A percentile compares a stretch with the other conserved stretches of the same genome.
phyloP scores from a whole-genome alignment of 768 basidiomycete species.

The Rhizopogon sp. region DNA sequence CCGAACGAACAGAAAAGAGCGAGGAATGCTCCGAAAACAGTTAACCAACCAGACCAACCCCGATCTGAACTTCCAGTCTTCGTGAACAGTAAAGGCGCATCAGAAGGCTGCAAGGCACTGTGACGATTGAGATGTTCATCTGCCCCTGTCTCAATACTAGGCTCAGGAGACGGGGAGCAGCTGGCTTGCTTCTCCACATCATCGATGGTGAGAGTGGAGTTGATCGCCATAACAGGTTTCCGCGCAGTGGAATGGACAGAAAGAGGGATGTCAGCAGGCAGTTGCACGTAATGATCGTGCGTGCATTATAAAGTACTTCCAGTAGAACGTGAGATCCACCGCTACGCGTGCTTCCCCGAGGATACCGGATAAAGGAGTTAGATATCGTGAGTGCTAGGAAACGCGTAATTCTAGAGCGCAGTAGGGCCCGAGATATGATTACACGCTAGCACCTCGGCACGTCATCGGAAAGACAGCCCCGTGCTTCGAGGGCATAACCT shows the following conservation, averaged over 20 bases:
- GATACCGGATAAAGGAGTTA: conserved; percentile 17
- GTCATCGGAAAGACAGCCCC: background rate
- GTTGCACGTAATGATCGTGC: conserved; percentile 8
- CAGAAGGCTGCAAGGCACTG: conserved; percentile 19
- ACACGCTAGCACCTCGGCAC: background rate
- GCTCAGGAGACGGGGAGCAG: conserved; percentile 10
- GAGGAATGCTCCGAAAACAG: conserved; percentile 60
- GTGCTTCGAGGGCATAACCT: background rate
- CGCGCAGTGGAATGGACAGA: conserved; percentile 7
- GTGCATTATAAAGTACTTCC: conserved; percentile 18
- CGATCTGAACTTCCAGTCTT: conserved; percentile 16
- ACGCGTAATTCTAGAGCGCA: background rate
- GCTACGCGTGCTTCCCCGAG: conserved; percentile 18
- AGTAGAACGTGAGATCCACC: conserved; percentile 15
- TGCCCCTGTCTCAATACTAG: conserved; percentile 18
- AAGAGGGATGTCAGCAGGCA: conserved; percentile 9
- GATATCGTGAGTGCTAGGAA: conserved; percentile 8
- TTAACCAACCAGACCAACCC: conserved; percentile 34
- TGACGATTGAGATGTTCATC: conserved; percentile 14
- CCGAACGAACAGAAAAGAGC: conserved; percentile 69
- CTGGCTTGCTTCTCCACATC: conserved; percentile 25
- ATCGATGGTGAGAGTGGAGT: conserved; percentile 12
- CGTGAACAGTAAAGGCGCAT: conserved; percentile 10
- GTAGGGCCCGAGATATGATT: background rate
- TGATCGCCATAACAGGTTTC: conserved; percentile 4